Conservation (phyloP, 345 rosid species). For the Eucalyptus erythrocorys region DNA sequence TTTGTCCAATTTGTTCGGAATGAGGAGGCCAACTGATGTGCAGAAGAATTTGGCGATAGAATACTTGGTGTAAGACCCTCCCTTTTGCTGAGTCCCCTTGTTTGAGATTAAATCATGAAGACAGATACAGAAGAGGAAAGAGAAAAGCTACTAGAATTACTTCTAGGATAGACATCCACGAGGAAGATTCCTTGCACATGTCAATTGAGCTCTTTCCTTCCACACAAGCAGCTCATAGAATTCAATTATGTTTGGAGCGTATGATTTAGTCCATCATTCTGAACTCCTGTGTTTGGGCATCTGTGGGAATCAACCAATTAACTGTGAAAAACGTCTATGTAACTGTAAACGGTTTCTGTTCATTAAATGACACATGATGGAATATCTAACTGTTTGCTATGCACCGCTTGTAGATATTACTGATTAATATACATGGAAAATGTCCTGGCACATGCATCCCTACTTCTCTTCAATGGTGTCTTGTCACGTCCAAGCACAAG, state of each 20-base stretch:
- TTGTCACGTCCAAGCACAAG: not conserved
- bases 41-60: not conserved
- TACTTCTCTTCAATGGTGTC: not conserved
- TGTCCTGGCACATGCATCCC: not conserved
- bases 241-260: not conserved
- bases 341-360: not conserved
- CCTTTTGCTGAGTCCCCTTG: not conserved
- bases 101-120: not conserved
- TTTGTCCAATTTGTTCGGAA: conserved; percentile 31
- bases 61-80: not conserved
- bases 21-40: conserved; percentile 18
- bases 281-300: not conserved
- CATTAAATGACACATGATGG: not conserved
- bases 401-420: not conserved
- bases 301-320: not conserved
- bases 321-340: not conserved
- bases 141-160: not conserved
- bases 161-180: not conserved
- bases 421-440: not conserved
- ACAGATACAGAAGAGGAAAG: not conserved
- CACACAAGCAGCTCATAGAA: not conserved
- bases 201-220: not conserved
- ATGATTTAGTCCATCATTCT: not conserved
- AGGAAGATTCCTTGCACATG: not conserved
- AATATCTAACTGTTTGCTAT: not conserved